A percentile compares a stretch with the other conserved stretches of the same genome.
Evolutionary conservation across 805 yeast species (phyloP).

Genomic region (Lipomyces spencermartinsiae): DNA sequence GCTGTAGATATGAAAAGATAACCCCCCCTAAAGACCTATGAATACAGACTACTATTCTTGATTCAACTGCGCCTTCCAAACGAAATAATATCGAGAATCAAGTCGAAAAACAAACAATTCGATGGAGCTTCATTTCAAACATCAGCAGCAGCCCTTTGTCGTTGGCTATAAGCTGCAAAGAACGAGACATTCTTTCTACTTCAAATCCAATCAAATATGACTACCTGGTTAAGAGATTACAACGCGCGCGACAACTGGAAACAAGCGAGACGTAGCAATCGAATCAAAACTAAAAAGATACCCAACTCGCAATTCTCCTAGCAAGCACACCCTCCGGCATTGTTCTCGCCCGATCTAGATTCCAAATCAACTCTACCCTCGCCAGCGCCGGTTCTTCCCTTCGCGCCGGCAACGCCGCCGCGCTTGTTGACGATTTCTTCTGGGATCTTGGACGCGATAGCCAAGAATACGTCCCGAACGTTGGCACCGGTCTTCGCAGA

Average conservation of each 20-base stretch:
- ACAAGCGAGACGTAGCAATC: not conserved
- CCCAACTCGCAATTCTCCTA: slow-evolving; percentile 6
- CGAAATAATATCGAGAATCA: not conserved
- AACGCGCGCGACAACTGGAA: not conserved
- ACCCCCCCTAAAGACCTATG: not conserved
- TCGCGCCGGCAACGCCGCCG: slow-evolving; percentile 31
- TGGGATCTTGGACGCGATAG: slow-evolving; percentile 90
- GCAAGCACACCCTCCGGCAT: slow-evolving; percentile 36
- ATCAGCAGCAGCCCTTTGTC: not conserved
- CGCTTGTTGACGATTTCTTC: slow-evolving; percentile 44
- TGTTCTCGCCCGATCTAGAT: slow-evolving; percentile 28
- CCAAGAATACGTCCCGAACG: slow-evolving; percentile 89
- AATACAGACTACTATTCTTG: not conserved
- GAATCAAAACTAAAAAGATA: not conserved
- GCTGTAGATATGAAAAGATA: not conserved
- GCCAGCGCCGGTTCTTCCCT: slow-evolving; percentile 35
- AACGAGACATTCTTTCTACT: not conserved
- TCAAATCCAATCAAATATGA: not conserved
- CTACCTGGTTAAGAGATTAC: not conserved
- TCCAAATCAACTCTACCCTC: slow-evolving; percentile 37
- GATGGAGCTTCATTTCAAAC: not conserved
- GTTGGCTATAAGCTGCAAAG: not conserved
- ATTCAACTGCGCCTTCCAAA: not conserved
- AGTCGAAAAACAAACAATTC: too few species aligned
- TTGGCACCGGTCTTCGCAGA: slow-evolving; percentile 90